These are phyloP conservation scores for Aspergillus pseudotamarii DNA, from an alignment of 2,329 filamentous ascomycete species.

Conservation along the genomic window DNA sequence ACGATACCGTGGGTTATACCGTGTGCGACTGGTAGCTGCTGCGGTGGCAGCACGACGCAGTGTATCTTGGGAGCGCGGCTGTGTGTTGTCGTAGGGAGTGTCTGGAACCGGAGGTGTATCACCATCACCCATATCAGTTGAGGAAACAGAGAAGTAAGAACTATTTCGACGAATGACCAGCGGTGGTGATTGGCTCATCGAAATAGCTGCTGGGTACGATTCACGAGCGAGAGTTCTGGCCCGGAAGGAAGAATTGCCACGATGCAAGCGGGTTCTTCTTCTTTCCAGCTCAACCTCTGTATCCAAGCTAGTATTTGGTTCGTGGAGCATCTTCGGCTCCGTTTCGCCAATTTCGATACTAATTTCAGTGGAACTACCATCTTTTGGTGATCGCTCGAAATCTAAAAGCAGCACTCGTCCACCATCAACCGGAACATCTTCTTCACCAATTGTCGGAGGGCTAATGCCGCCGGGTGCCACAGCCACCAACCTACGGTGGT, in stretches of 20 bases:
- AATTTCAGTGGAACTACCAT: constrained; percentile 62
- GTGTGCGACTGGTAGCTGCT: constrained; percentile 71
- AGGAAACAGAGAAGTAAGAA: constrained; percentile 29
- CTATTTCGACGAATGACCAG: constrained; percentile 29
- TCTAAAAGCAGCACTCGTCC: constrained; percentile 73
- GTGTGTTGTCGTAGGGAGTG: constrained; percentile 72
- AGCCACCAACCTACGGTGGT: constrained; percentile 61
- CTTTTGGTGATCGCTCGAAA: constrained; percentile 64
- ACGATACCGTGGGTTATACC: constrained; percentile 58
- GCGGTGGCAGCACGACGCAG: constrained; percentile 72
- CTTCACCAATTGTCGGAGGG: constrained; percentile 65
- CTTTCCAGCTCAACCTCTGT: constrained; percentile 79
- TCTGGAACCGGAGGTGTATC: constrained; percentile 63
- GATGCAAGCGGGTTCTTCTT: constrained; percentile 69
- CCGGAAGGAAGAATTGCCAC: constrained; percentile 50
- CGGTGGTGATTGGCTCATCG: constrained; percentile 17
- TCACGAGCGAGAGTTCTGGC: constrained; percentile 24
- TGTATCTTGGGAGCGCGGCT: constrained; percentile 69
- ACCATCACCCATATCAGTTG: constrained; percentile 22
- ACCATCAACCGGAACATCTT: constrained; percentile 76
- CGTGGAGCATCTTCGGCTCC: constrained; percentile 69
- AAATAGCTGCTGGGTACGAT: constrained; percentile 27
- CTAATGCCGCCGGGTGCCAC: constrained; percentile 71
- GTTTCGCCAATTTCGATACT: constrained; percentile 74
- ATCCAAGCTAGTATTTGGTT: constrained; percentile 73